A percentile compares a stretch with the other conserved stretches of the same genome.
These are phyloP conservation scores for Paraconiothyrium brasiliense DNA, from an alignment of 2,329 filamentous ascomycete species.

Conservation along the genomic window DNA sequence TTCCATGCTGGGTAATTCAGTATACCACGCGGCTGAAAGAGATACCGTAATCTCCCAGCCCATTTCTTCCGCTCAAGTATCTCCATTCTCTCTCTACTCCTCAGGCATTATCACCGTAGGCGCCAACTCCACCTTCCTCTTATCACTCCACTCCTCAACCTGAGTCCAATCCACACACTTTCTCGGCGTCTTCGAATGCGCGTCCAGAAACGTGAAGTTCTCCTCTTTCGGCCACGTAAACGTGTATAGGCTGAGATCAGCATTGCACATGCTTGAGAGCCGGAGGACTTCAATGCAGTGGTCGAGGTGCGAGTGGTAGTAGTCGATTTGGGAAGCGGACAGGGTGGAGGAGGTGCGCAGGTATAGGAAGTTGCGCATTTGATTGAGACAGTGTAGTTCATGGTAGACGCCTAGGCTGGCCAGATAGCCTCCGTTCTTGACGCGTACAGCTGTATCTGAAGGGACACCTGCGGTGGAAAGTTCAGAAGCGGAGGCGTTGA, in stretches of 20 bases:
- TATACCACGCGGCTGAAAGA: no score
- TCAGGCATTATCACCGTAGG: constrained; percentile 2
- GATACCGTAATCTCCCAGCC: no score
- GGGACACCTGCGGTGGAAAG: not conserved
- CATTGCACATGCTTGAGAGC: constrained; percentile 16
- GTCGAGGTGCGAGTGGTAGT: constrained; percentile 8
- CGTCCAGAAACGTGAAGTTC: constrained; percentile 3
- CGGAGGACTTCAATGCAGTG: constrained; percentile 22
- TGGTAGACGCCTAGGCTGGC: constrained; percentile 20
- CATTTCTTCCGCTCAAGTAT: no score
- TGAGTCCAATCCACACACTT: constrained; percentile 22
- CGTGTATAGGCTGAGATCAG: constrained; percentile 20
- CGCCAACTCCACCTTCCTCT: constrained; percentile 12
- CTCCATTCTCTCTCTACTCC: not conserved
- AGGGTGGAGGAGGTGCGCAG: not conserved
- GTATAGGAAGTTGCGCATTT: constrained; percentile 8
- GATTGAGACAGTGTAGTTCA: constrained; percentile 18
- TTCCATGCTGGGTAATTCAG: no score
- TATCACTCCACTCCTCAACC: constrained; percentile 14
- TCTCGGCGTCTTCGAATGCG: constrained; percentile 15
- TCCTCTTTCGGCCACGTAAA: constrained; percentile 14
- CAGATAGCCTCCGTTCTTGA: constrained; percentile 13
- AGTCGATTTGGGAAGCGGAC: not conserved
- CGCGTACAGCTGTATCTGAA: constrained; percentile 1
- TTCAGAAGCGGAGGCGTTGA: constrained; percentile 11